A percentile compares a stretch with the other conserved stretches of the same genome.
Evolutionary conservation across 441 rosid genomes (phyloP).

Genomic region (Mallotus japonicus): DNA sequence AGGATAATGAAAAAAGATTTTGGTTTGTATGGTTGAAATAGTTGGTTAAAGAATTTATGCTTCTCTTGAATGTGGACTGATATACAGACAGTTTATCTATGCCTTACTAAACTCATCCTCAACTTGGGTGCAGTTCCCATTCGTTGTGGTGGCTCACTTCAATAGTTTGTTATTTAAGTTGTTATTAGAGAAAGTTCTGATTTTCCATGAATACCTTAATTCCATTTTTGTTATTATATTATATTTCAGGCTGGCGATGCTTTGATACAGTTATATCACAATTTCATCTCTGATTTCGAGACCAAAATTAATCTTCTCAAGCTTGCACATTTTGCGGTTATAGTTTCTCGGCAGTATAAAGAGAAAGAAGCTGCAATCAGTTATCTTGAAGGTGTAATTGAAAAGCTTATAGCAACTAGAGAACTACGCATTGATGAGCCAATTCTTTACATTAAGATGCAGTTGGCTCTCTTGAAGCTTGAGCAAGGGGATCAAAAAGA

Average conservation of each 20-base stretch:
- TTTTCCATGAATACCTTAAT: neutral
- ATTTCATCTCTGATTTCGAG: constrained; percentile 91
- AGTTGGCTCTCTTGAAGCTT: constrained; percentile 78
- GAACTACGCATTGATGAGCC: constrained; percentile 87
- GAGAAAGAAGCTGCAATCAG: constrained; percentile 83
- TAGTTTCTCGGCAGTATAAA: constrained; percentile 78
- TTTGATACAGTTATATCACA: constrained; percentile 79
- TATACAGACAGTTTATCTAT: neutral
- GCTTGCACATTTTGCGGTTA: constrained; percentile 89
- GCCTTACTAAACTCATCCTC: neutral
- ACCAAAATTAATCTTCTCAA: constrained; percentile 92
- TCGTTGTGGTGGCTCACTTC: neutral
- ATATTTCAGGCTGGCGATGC: constrained; percentile 85
- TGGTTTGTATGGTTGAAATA: too few species aligned
- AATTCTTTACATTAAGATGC: constrained; percentile 79
- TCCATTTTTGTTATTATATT: constrained; percentile 1
- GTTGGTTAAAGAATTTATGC: neutral
- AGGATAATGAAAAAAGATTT: too few species aligned
- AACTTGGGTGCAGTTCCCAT: neutral
- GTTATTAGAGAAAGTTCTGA: neutral
- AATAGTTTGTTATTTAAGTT: neutral
- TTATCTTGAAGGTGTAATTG: constrained; percentile 81
- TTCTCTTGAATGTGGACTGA: neutral
- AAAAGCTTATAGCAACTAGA: constrained; percentile 70
- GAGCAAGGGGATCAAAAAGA: constrained; percentile 83